Evolutionary conservation across 2,329 filamentous ascomycete species (phyloP), one percentile per base, ranked within the genome.

Genomic region (Cephalotrichum gorgonifer): DNA sequence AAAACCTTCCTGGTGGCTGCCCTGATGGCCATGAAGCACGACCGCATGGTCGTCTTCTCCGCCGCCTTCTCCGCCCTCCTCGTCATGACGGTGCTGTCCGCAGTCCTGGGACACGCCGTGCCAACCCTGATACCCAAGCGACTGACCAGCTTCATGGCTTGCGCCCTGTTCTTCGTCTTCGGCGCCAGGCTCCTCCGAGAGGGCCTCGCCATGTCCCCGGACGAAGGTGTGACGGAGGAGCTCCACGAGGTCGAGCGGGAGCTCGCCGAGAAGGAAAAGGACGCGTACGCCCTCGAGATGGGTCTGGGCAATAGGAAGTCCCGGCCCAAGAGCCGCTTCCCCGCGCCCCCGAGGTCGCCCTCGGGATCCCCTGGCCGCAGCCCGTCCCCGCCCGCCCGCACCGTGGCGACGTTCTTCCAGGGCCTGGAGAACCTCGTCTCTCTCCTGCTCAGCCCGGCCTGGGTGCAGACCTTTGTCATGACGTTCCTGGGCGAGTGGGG

Each of bases 381-480:
- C 49, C 73, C 69, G 15, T 82, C 70, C 17, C 77, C 71, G 43
- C 27, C 46, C 23, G 66, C 64, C 28, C 58, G 64, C 6, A 56
- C 65, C 12, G 52, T 72, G 43, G 56, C 70, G 58, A 59, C 67
- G 57, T 51, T 68, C 64, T 53, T 78, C 53, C 64, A 75, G 20
- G 90, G 93, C 1, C 70, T 96, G 23, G 82, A 83, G 64, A 98
- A 98, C 59, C 78, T 98, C 4, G 80, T 89, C 54, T 89, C 87
- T 11, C 74, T 98, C 6, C 76, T 98, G 4, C 75, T 98, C 35
- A 95, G 88, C 65, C 93, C 93, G 1, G 93, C 90, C 1, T 98
- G 93, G 93, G 93, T 98, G 14, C 91, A 97, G 68, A 98, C 93
- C 0, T 98, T 98, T 62, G 80, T 94, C 58, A 98, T 98, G 93